Evolutionary conservation across 164 flowering plant genomes (phyloP).

Genomic region (Vitis amurensis): DNA sequence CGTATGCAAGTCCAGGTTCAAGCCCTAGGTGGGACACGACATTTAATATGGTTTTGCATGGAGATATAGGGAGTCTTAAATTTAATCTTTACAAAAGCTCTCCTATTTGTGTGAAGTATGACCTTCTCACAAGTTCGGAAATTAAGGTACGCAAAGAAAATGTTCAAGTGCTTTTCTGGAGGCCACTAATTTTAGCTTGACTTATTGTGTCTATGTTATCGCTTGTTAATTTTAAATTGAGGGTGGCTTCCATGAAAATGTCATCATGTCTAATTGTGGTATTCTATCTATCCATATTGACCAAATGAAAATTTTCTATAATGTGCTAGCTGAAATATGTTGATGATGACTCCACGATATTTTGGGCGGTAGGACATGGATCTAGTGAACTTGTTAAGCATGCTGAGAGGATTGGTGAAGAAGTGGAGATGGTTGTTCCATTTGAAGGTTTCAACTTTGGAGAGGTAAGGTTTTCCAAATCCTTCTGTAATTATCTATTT

Average conservation of each 20-base stretch:
- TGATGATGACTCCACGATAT: conserved; percentile 77
- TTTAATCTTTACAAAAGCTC: conserved; percentile 71
- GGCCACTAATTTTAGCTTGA: neutral
- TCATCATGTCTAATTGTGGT: too few relatives aligned
- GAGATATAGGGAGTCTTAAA: conserved; percentile 51
- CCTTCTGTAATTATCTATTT: neutral
- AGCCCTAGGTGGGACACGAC: conserved; percentile 72
- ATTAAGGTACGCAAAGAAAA: conserved; percentile 55
- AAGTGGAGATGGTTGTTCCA: conserved; percentile 83
- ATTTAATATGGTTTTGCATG: conserved; percentile 90
- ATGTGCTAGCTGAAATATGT: conserved; percentile 44
- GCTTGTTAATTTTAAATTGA: neutral
- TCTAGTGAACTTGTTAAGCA: conserved; percentile 59
- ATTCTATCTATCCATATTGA: neutral
- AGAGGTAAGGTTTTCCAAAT: conserved; percentile 47
- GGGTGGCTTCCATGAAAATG: too few relatives aligned
- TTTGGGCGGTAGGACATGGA: conserved; percentile 87
- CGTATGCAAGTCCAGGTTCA: conserved; percentile 53
- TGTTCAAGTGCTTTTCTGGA: neutral
- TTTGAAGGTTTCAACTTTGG: conserved; percentile 73
- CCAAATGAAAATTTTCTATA: conserved; percentile 47
- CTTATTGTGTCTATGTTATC: neutral
- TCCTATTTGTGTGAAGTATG: conserved; percentile 63
- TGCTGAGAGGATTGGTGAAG: conserved; percentile 65
- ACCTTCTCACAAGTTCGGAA: conserved; percentile 78